These are phyloP conservation scores for Massarina eburnea DNA, from an alignment of 2,329 filamentous ascomycete species.

Conservation along the genomic window DNA sequence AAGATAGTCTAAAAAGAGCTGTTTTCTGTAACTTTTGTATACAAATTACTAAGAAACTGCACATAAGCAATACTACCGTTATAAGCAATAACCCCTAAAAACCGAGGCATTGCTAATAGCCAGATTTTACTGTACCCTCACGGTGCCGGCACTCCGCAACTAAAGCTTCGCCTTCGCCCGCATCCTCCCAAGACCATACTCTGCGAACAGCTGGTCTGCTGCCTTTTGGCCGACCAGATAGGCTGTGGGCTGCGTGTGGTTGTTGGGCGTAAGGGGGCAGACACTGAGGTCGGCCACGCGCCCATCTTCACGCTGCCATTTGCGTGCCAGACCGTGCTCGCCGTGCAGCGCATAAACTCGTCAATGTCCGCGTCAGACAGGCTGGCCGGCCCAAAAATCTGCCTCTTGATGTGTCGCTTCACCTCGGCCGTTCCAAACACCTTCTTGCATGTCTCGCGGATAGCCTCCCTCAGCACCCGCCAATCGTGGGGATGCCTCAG, in stretches of 20 bases:
- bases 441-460: constrained; percentile 45
- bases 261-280: constrained; percentile 36
- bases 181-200: constrained; percentile 26
- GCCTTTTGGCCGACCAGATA: constrained; percentile 40
- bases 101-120: too few relatives aligned
- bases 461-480: constrained; percentile 28
- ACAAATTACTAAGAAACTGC: too few relatives aligned
- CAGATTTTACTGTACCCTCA: too few relatives aligned
- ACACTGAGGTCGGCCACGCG: constrained; percentile 44
- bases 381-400: constrained; percentile 47
- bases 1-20: too few relatives aligned
- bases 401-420: constrained; percentile 51
- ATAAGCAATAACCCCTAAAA: too few relatives aligned
- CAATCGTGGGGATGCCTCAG: constrained; percentile 58
- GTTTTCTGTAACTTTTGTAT: too few relatives aligned
- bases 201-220: constrained; percentile 33
- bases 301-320: constrained; percentile 44
- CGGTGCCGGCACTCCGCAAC: too few relatives aligned
- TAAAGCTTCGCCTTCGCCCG: background rate
- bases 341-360: constrained; percentile 30
- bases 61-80: too few relatives aligned
- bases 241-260: constrained; percentile 39
- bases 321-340: constrained; percentile 41
- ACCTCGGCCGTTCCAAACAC: constrained; percentile 53
- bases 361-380: constrained; percentile 55